phyloP scores from a whole-genome alignment of 2,329 filamentous ascomycete genomes.

The Trichoderma semiorbis region DNA sequence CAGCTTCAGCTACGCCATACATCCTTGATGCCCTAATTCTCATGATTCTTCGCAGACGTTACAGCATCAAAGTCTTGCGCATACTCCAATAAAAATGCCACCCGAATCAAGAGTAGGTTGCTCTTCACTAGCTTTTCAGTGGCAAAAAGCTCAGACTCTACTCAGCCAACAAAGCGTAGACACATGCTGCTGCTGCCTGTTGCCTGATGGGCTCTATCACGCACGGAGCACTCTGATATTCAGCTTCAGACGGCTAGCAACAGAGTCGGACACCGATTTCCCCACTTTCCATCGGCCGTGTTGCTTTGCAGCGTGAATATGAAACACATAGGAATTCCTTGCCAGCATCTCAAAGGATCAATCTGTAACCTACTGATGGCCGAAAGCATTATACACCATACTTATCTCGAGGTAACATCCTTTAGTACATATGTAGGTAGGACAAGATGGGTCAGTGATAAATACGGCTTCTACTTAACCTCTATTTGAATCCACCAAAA shows the following conservation, averaged over 20 bases:
- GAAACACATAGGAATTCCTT: background rate
- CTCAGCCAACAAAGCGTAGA: background rate
- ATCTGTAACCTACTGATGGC: background rate
- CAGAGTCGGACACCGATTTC: background rate
- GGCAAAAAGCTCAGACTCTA: background rate
- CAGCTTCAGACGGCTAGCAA: background rate
- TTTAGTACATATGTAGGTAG: background rate
- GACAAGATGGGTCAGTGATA: background rate
- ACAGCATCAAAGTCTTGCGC: background rate
- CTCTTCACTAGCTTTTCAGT: background rate
- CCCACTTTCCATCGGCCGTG: background rate
- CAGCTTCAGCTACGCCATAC: background rate
- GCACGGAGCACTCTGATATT: background rate
- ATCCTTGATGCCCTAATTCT: background rate
- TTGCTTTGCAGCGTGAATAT: background rate
- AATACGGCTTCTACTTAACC: background rate
- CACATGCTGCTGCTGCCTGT: background rate
- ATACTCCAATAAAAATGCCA: background rate
- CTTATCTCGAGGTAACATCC: background rate
- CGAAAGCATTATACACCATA: background rate
- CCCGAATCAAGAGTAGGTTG: background rate
- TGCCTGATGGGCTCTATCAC: background rate
- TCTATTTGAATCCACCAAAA: background rate
- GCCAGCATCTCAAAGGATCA: background rate
- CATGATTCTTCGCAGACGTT: background rate